Base-by-base conservation (phyloP, 1,284 basidiomycete genomes). In the Cryptococcus maquisensis region DNA sequence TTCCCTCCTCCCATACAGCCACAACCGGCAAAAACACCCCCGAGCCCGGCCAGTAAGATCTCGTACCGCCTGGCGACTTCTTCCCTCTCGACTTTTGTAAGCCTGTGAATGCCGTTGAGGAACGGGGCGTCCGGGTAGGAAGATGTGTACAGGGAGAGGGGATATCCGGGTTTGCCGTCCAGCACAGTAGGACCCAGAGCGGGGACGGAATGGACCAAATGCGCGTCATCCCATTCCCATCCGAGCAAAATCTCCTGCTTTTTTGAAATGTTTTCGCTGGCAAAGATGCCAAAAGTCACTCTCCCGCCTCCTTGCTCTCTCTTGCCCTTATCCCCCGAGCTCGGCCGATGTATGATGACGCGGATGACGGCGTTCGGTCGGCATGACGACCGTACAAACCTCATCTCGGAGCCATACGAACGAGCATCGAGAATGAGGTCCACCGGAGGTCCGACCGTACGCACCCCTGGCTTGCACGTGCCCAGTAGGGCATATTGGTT, bases 151-250 rank as follows among this genome's bases (percentile, higher is more conserved):
- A 32, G 28, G 28, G 28, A 6, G 0, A 32, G 4, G 3, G 28
- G 28, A 2, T 5, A 5, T 2, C 28, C 28, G 0, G 28, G 10
- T 5, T 2, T 1, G 28, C 5, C 5, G 28, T 32, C 0, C 10
- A 2, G 63, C 53, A 63, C 49, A 28, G 64, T 60, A n/a, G 61
- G 52, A 51, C 56, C 50, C 45, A 59, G 55, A 47, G 62, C 26
- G 38, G 57, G 63, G 0, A 97, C 77, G 48, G 83, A 79, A 73
- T 97, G 94, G 0, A 96, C 84, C 0, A 88, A 85, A 68, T 92
- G 89, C 5, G 85, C 84, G 66, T 97, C 93, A 64, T 96, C 93
- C 94, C 93, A 97, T 71, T 96, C 92, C 92, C 94, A 98, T 0
- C 87, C 89, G 0, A 97, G 75, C 0, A 94, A 84, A 39, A 98